These are phyloP conservation scores for Zelopaecilomyces penicillatus DNA, from an alignment of 2,329 filamentous ascomycete species.

Conservation along the genomic window DNA sequence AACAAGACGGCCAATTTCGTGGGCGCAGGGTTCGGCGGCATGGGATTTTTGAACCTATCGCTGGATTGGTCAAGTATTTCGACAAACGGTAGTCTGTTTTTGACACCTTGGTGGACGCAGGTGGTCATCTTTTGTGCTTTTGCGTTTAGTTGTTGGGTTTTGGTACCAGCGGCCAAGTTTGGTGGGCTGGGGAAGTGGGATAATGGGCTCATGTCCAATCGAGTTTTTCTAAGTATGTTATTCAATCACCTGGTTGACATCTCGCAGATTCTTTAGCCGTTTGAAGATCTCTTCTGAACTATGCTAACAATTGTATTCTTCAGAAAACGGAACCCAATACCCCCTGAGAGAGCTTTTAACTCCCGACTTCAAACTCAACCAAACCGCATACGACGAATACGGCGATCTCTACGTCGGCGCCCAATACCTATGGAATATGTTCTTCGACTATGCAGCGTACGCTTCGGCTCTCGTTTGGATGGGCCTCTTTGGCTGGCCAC, in stretches of 20 bases:
- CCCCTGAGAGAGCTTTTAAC: conserved; percentile 26
- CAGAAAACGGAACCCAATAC: conserved; percentile 26
- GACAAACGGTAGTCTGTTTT: conserved; percentile 41
- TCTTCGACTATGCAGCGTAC: conserved; percentile 53
- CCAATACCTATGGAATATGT: conserved; percentile 49
- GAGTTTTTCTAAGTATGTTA: conserved; percentile 32
- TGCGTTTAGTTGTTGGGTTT: conserved; percentile 47
- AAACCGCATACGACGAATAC: conserved; percentile 36
- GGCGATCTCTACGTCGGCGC: conserved; percentile 50
- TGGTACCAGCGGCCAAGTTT: conserved; percentile 51
- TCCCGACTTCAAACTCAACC: conserved; percentile 33
- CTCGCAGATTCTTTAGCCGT: background rate
- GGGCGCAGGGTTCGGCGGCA: conserved; percentile 51
- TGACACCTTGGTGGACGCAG: conserved; percentile 52
- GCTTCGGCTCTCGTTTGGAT: conserved; percentile 52
- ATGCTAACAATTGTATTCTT: background rate
- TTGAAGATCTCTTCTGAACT: background rate
- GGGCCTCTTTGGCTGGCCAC: conserved; percentile 42
- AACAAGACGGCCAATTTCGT: conserved; percentile 52
- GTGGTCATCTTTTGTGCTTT: conserved; percentile 48
- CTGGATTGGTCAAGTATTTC: conserved; percentile 54
- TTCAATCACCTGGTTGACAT: too few species aligned
- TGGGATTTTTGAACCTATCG: conserved; percentile 52
- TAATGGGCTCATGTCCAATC: conserved; percentile 50
- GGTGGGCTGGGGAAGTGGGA: conserved; percentile 44